These are phyloP conservation scores for Aegle marmelos DNA, from an alignment of 345 rosid species.

Conservation along the genomic window DNA sequence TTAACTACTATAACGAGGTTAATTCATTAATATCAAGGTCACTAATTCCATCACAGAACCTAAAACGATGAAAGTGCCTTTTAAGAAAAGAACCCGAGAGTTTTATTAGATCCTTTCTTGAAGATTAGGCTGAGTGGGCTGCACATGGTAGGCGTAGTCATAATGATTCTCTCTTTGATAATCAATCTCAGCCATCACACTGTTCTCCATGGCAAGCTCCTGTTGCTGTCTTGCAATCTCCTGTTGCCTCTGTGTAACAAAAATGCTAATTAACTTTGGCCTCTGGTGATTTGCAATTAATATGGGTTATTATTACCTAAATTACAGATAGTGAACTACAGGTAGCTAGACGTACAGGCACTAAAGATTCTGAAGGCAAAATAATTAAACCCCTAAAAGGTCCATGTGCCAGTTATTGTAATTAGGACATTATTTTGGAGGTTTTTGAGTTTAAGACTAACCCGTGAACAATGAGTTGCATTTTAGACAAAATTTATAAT, in stretches of 20 bases:
- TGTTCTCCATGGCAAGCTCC: conserved; percentile 47
- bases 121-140: conserved; percentile 58
- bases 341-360: no score
- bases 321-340: no score
- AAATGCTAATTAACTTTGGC: no score
- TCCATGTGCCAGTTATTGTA: no score
- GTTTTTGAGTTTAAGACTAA: no score
- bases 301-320: no score
- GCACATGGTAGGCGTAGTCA: conserved; percentile 46
- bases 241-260: conserved; percentile 39
- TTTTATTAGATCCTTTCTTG: conserved; percentile 44
- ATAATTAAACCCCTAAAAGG: no score
- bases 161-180: conserved; percentile 19
- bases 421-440: no score
- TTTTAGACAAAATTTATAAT: no score
- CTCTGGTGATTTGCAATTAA: no score
- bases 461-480: no score
- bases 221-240: conserved; percentile 33
- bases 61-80: not conserved
- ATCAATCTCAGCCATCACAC: conserved; percentile 37
- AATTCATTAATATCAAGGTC: not conserved
- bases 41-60: not conserved
- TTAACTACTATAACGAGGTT: not conserved
- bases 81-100: not conserved
- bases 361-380: no score